These are phyloP conservation scores for Dendrocalamus latiflorus DNA, from an alignment of 202 grass and related monocot species.

Conservation along the genomic window DNA sequence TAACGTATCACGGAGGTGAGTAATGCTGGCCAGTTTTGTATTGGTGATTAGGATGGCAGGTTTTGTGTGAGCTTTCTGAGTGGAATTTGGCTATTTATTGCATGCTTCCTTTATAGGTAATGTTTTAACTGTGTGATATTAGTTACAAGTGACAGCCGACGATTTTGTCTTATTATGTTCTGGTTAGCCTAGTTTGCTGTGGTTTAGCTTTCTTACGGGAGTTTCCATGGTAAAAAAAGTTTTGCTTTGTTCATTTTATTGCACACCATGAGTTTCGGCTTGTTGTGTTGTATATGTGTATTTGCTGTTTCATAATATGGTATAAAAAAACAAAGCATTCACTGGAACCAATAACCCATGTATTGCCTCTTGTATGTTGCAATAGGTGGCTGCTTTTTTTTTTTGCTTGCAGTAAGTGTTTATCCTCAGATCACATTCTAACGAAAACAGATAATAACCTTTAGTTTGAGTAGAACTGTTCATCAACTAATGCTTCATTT, in stretches of 20 bases:
- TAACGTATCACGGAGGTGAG: neutral
- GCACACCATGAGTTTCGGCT: neutral
- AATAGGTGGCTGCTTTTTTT: neutral
- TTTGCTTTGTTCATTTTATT: neutral
- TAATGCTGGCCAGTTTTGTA: neutral
- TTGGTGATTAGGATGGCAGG: neutral
- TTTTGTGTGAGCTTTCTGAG: neutral
- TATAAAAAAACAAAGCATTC: neutral
- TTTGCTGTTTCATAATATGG: neutral
- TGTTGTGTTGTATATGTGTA: neutral
- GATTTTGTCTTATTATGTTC: neutral
- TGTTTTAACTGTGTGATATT: too few species aligned
- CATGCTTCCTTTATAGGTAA: neutral
- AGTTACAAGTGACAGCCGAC: neutral
- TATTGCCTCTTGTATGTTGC: neutral
- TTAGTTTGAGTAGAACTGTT: neutral
- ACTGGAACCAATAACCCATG: neutral
- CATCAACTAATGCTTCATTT: constrained; percentile 3
- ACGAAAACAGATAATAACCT: neutral
- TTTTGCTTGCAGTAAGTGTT: neutral
- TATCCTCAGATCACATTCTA: neutral
- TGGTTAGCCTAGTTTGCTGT: neutral
- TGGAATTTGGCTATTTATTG: constrained; percentile 4
- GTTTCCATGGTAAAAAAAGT: constrained; percentile 2
- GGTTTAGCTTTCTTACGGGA: neutral